Evolutionary conservation across 176 grass and related monocot species (phyloP).

Genomic region (Otatea glauca): DNA sequence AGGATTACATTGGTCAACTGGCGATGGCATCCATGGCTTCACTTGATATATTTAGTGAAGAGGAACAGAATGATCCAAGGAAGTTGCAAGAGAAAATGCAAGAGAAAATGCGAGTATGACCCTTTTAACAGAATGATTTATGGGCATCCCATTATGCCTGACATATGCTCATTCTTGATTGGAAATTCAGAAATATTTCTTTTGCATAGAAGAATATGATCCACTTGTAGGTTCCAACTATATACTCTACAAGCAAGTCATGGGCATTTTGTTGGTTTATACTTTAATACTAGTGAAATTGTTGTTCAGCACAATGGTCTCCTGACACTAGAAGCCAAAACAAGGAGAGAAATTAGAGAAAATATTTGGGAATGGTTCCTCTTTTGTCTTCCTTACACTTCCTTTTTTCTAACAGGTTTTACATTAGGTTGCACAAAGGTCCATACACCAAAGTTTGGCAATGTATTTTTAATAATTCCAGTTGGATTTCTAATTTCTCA

Average conservation of each 20-base stretch:
- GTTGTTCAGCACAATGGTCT: neutral
- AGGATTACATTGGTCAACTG: constrained; percentile 84
- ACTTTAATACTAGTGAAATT: constrained; percentile 10
- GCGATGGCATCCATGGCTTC: constrained; percentile 78
- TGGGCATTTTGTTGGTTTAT: neutral
- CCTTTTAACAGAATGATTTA: neutral
- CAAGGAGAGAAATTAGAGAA: neutral
- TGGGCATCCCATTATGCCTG: neutral
- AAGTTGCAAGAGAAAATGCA: constrained; percentile 75
- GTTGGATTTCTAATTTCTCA: neutral
- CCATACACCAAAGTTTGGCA: constrained; percentile 7
- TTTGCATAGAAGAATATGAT: neutral
- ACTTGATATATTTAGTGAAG: constrained; percentile 54
- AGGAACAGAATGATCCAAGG: constrained; percentile 58
- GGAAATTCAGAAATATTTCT: constrained; percentile 8
- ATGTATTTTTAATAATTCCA: neutral
- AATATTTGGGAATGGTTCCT: neutral
- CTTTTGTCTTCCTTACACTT: constrained; percentile 1
- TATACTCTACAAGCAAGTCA: constrained; percentile 7
- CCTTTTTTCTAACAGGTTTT: neutral
- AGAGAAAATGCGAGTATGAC: constrained; percentile 66
- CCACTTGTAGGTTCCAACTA: constrained; percentile 6
- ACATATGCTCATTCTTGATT: constrained; percentile 28
- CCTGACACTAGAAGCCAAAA: neutral
- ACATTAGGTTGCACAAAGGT: neutral